These are phyloP conservation scores for Buddleja alternifolia DNA, from an alignment of 257 asterid species.

Conservation along the genomic window DNA sequence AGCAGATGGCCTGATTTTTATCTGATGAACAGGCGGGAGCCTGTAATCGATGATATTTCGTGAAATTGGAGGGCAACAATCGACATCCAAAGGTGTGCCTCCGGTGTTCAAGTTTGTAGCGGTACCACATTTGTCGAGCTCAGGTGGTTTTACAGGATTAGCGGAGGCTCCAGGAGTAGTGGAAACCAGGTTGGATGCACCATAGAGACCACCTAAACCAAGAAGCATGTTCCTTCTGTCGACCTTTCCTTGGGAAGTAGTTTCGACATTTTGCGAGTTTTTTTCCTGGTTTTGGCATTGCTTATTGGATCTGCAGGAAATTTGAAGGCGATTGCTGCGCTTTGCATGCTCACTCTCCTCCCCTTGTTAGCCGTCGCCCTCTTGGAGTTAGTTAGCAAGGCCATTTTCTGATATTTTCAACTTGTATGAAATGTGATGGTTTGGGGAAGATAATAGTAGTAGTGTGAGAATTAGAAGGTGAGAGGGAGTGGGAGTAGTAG, in stretches of 20 bases:
- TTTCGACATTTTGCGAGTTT: background rate
- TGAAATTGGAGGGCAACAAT: conserved; percentile 31
- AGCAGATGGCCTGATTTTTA: no score
- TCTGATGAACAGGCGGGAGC: background rate
- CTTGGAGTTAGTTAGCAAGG: no score
- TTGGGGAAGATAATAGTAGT: background rate
- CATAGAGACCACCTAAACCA: no score
- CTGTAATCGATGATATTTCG: background rate
- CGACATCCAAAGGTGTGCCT: background rate
- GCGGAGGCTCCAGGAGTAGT: background rate
- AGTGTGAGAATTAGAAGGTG: no score
- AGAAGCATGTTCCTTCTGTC: conserved; percentile 19
- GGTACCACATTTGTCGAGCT: background rate
- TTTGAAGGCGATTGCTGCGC: background rate
- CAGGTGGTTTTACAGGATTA: background rate
- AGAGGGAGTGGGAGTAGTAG: no score
- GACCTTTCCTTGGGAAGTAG: no score
- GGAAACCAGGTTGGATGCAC: background rate
- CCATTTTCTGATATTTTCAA: no score
- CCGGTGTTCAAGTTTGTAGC: background rate
- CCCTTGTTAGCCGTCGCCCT: no score
- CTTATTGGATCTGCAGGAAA: background rate
- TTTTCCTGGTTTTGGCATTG: background rate
- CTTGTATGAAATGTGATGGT: conserved; percentile 10
- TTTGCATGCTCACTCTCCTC: no score